phyloP scores from a whole-genome alignment of 169 alveolate species.

The Cryptosporidium tyzzeri region DNA sequence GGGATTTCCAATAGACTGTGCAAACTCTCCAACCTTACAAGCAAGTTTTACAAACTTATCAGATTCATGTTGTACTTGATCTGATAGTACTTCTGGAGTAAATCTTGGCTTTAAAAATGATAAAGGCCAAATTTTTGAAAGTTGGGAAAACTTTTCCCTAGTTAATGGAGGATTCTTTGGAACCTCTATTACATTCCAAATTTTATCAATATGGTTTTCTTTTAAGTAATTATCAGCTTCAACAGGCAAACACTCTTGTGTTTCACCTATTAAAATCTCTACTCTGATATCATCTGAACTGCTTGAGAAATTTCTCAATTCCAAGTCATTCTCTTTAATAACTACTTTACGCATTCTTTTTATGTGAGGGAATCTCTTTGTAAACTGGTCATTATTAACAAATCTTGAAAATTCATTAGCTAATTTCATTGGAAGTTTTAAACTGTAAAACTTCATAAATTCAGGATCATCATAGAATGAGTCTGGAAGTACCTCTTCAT shows the following conservation, averaged over 20 bases:
- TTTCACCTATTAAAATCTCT: slow-evolving; percentile 55
- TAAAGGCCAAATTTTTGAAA: slow-evolving; percentile 86
- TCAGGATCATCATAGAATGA: slow-evolving; percentile 21
- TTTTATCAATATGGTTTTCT: not conserved
- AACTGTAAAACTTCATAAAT: slow-evolving; percentile 2
- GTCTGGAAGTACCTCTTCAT: slow-evolving; percentile 66
- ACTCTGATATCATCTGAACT: not conserved
- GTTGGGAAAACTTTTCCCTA: slow-evolving; percentile 80
- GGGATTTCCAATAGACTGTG: slow-evolving; percentile 10
- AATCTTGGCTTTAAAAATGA: slow-evolving; percentile 82
- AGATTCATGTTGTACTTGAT: slow-evolving; percentile 70
- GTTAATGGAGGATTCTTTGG: slow-evolving; percentile 85
- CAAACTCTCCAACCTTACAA: slow-evolving; percentile 40
- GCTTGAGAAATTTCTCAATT: not conserved
- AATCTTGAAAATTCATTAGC: slow-evolving; percentile 40
- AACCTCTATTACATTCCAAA: slow-evolving; percentile 62
- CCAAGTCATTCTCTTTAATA: not conserved
- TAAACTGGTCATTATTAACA: slow-evolving; percentile 12
- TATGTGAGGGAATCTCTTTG: slow-evolving; percentile 36
- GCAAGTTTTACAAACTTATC: slow-evolving; percentile 41
- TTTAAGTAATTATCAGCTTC: slow-evolving; percentile 8
- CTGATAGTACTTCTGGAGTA: slow-evolving; percentile 77
- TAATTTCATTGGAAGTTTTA: slow-evolving; percentile 18
- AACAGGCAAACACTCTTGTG: slow-evolving; percentile 5
- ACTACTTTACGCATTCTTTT: slow-evolving; percentile 48